Evolutionary conservation across 345 rosid genomes (phyloP).

Genomic region (Pugionium dolabratum): DNA sequence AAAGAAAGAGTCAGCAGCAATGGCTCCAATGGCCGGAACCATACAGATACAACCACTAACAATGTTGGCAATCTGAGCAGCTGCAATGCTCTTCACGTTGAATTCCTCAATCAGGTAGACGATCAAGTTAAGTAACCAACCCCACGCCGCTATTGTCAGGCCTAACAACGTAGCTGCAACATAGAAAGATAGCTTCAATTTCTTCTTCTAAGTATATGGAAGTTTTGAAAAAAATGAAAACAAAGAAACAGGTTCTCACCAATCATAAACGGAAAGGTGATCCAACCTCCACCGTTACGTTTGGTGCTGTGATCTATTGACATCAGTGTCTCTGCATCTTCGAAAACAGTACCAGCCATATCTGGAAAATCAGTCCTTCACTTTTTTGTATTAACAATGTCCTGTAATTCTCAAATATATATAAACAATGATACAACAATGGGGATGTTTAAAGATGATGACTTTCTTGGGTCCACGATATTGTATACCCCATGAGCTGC

Average conservation of each 20-base stretch:
- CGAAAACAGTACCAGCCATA: constrained; percentile 27
- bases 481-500: constrained; percentile 31
- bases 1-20: constrained; percentile 50
- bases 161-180: constrained; percentile 45
- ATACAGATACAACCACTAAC: constrained; percentile 37
- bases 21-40: constrained; percentile 46
- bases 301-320: constrained; percentile 22
- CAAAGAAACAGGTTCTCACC: constrained; percentile 41
- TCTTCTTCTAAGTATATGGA: too few relatives aligned
- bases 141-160: constrained; percentile 41
- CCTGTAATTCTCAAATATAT: neutral
- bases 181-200: neutral
- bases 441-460: constrained; percentile 2
- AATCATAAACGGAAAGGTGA: constrained; percentile 56
- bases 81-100: constrained; percentile 45
- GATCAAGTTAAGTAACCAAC: constrained; percentile 47
- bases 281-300: constrained; percentile 49
- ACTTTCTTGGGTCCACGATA: constrained; percentile 18
- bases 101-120: constrained; percentile 45
- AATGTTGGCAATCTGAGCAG: constrained; percentile 45
- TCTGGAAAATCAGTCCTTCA: neutral
- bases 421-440: neutral
- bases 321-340: constrained; percentile 23
- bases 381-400: constrained; percentile 9
- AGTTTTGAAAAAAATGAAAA: neutral